Evolutionary conservation across 139 green algal genomes (phyloP), one percentile per base, ranked within the genome.

Genomic region (Raphidocelis subcapitata): DNA sequence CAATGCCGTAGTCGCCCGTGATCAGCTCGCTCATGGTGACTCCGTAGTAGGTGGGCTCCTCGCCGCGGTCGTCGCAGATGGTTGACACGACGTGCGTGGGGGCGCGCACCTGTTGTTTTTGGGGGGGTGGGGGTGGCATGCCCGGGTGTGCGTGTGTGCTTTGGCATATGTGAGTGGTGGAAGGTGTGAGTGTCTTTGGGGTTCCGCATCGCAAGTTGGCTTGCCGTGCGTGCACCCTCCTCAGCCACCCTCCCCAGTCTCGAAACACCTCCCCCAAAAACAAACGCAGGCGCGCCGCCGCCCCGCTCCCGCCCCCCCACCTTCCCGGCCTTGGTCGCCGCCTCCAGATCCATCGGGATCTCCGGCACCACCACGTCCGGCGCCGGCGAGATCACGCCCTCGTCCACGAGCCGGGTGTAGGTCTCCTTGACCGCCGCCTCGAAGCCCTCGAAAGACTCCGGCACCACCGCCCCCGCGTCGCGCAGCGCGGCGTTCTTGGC

Each of bases 51-150:
- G 86, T 93, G 8, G 91, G 91, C 82, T 98, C 93, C 65, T 98
- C 93, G 2, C 94, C 93, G 26, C 94, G 78, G 84, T 98, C 94
- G 70, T 98, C 94, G 69, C 88, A 97, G 62, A 98, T 98, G 72
- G 88, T 94, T 36, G 79, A 92, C 47, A 98, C 88, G 33, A 98
- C 86, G 78, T 97, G 88, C 0, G 94, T 98, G 36, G 94, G 93
- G 33, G 87, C 87, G 24, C 94, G 89, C 67, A 97, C 92, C 83
- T 93, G 83, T 41, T 67, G 2, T 12, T 8, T 12, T 8, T 8
- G 8, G 41, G 41, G 8, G 41, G 41, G 8, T 12, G 12, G 41
- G 41, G 8, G 41, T 8, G 41, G 41, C 41, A 49, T 8, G 41
- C 41, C 41, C 41, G 41, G n/a, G n/a, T n/a, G n/a, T n/a, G n/a